Evolutionary conservation across 768 basidiomycete species (phyloP), one percentile per base, ranked within the genome.

Genomic region (Pulveroboletus sp.): DNA sequence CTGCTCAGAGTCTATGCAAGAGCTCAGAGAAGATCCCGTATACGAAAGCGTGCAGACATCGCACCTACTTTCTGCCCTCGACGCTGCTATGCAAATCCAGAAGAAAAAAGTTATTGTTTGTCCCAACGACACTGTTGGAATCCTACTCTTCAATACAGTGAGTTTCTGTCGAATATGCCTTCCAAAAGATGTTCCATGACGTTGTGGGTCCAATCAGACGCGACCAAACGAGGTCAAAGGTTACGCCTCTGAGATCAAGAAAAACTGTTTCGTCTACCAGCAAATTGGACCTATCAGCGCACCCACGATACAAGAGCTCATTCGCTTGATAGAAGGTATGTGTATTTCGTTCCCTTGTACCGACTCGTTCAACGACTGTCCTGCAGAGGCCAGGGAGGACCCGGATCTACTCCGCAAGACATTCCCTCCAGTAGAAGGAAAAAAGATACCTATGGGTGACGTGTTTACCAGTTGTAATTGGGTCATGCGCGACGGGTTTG

Each of bases 111-210:
- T 95, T 21, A 74, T 97, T 24, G 80, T 83, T 4, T 87, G 90
- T 6, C 94, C 95, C 2, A 88, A 84, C 53, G 95, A 98, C 63
- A 79, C 82, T 25, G 84, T 97, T 37, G 97, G 95, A 5, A 86
- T 98, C 33, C 63, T 98, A 56, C 72, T 98, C 10, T 99, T 89
- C 72, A 97, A 99, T 55, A 91, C 92, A 49, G 94, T 94, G 63
- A 76, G 85, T 61, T 43, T 12, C 1, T 2, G 4, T 27, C 5
- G 1, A n/a, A n/a, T n/a, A 2, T 13, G 1, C 31, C 4, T 34
- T 21, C 17, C 14, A 23, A 35, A 17, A 13, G 9, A 19, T 21
- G 33, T 43, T 49, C 19, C 35, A 51, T 13, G 21, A 20, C 17
- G 29, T 23, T 24, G 10, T 24, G 10, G 23, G 23, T 29, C 11